Conservation (phyloP, 495 filamentous ascomycete species). For the Penicillium pulvis region DNA sequence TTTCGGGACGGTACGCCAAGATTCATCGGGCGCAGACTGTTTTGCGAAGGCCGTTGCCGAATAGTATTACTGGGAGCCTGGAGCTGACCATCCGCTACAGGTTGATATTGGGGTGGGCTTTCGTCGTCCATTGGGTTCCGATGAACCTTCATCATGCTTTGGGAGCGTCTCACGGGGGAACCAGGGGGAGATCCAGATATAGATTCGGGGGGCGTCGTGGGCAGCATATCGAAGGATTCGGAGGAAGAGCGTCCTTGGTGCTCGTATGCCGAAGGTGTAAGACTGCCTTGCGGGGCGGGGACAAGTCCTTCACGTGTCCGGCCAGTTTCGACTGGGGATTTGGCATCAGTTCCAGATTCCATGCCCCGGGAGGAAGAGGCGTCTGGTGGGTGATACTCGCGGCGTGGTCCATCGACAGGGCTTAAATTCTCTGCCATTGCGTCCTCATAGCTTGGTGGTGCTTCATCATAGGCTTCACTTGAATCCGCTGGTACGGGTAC, state of each 20-base stretch:
- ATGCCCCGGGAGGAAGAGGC: conserved; percentile 36
- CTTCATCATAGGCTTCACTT: conserved; percentile 57
- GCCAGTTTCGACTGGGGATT: conserved; percentile 35
- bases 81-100: conserved; percentile 27
- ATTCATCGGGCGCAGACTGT: conserved; percentile 37
- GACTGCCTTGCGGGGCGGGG: conserved; percentile 19
- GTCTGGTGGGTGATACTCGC: conserved; percentile 62
- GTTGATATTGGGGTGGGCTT: conserved; percentile 43
- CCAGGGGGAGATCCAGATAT: conserved; percentile 40
- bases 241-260: conserved; percentile 38
- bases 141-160: conserved; percentile 41
- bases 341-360: conserved; percentile 48
- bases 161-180: conserved; percentile 39
- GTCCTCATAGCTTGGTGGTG: conserved; percentile 84
- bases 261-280: conserved; percentile 19
- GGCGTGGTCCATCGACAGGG: conserved; percentile 63
- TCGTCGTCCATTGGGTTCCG: conserved; percentile 36
- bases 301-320: conserved; percentile 27
- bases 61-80: conserved; percentile 14
- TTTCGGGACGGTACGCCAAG: conserved; percentile 45
- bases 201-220: conserved; percentile 44
- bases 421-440: conserved; percentile 79
- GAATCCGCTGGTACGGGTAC: conserved; percentile 27
- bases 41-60: conserved; percentile 24
- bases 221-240: conserved; percentile 52